Percentiles rank a stretch among this genome's conserved stretches.
phyloP scores from a whole-genome alignment of 225 moss, liverwort and hornwort genomes.

The Marchantia paleacea region DNA sequence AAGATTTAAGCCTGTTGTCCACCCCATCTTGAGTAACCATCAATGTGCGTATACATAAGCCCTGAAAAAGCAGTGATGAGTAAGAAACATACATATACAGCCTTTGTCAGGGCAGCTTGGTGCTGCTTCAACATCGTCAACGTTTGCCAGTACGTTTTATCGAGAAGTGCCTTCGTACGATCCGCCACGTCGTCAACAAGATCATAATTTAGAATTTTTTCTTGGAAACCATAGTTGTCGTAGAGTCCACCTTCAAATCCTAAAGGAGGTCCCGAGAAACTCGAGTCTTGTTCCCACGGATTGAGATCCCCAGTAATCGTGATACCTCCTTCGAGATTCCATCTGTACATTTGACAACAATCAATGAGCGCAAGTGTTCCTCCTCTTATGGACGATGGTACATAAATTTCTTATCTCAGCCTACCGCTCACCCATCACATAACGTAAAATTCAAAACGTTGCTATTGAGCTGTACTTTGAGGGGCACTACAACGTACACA shows the following conservation, averaged over 20 bases:
- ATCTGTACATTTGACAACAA: constrained; percentile 36
- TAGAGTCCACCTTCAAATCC: constrained; percentile 88
- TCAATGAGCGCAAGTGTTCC: background rate
- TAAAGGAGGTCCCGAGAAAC: constrained; percentile 72
- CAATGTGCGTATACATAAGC: no score
- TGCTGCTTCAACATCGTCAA: constrained; percentile 79
- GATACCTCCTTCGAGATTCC: constrained; percentile 82
- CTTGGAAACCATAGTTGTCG: constrained; percentile 77
- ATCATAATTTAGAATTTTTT: constrained; percentile 73
- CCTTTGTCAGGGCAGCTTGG: constrained; percentile 82
- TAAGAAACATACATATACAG: constrained; percentile 48
- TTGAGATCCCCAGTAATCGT: constrained; percentile 67
- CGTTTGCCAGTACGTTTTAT: constrained; percentile 71
- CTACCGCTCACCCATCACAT: background rate
- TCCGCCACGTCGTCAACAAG: constrained; percentile 69
- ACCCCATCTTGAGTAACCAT: no score
- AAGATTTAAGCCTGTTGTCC: no score
- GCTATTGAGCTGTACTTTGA: background rate
- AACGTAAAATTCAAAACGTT: background rate
- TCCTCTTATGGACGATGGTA: background rate
- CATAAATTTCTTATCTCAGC: background rate
- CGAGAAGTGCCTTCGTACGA: constrained; percentile 76
- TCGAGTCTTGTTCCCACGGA: constrained; percentile 64
- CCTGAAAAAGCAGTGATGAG: no score
- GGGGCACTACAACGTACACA: constrained; percentile 29